Evolutionary conservation across 2,329 filamentous ascomycete species (phyloP).

Genomic region (Beauveria asiatica): DNA sequence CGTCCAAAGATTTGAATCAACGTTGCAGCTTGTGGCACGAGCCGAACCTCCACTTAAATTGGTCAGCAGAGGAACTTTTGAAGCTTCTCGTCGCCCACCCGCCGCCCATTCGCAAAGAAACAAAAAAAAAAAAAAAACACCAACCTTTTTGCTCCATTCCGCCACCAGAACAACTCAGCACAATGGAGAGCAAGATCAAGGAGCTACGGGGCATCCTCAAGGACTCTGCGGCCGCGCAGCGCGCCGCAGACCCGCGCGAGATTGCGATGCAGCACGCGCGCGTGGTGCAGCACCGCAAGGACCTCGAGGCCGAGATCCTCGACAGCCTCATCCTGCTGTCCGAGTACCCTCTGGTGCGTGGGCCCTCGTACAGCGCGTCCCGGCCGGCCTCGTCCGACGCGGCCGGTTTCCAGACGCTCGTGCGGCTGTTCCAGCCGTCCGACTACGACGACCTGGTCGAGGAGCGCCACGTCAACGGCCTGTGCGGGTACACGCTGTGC

Average conservation of each 20-base stretch:
- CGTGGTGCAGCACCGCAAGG: slow-evolving; percentile 74
- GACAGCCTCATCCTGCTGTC: slow-evolving; percentile 64
- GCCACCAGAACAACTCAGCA: neutral
- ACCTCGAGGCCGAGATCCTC: slow-evolving; percentile 66
- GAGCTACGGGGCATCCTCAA: slow-evolving; percentile 54
- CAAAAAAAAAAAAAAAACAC: neutral
- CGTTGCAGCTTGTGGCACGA: neutral
- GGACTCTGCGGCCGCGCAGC: slow-evolving; percentile 28
- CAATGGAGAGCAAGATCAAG: slow-evolving; percentile 13
- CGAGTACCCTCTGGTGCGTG: slow-evolving; percentile 39
- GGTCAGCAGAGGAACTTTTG: neutral
- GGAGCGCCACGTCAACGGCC: slow-evolving; percentile 75
- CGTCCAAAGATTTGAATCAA: neutral
- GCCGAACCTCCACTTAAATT: slow-evolving; percentile 7
- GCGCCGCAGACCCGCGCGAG: slow-evolving; percentile 37
- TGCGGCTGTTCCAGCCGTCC: slow-evolving; percentile 70
- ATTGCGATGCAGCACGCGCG: slow-evolving; percentile 75
- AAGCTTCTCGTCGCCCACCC: slow-evolving; percentile 1
- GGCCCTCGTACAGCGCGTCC: slow-evolving; percentile 31
- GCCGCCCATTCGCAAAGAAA: neutral
- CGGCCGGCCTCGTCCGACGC: slow-evolving; percentile 50
- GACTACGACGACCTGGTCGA: slow-evolving; percentile 86
- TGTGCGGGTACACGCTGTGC: slow-evolving; percentile 82
- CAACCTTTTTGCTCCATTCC: too few relatives aligned
- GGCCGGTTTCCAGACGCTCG: slow-evolving; percentile 52